phyloP scores from a whole-genome alignment of 441 rosid genomes.

The Eugenia klotzschiana region DNA sequence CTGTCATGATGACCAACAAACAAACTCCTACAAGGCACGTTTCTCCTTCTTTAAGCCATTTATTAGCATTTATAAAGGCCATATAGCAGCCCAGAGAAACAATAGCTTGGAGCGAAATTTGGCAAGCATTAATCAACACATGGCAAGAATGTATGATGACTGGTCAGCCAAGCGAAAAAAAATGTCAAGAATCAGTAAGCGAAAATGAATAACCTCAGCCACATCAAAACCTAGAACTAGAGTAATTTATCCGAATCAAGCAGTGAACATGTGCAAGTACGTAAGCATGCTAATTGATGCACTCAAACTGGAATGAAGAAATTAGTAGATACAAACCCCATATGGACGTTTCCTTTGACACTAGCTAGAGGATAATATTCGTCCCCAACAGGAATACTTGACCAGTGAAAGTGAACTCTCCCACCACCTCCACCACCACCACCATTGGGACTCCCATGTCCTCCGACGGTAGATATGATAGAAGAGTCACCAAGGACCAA shows the following conservation, averaged over 20 bases:
- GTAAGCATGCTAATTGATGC: not conserved
- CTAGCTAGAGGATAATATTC: constrained; percentile 66
- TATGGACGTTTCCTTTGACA: constrained; percentile 58
- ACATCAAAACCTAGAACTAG: not conserved
- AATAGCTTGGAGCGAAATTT: not conserved
- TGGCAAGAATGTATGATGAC: not conserved
- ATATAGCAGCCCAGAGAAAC: not conserved
- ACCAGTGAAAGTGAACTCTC: constrained; percentile 87
- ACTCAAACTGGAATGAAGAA: not conserved
- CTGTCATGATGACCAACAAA: not conserved
- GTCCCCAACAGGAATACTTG: constrained; percentile 68
- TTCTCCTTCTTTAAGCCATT: not conserved
- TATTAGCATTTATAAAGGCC: not conserved
- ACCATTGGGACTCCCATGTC: constrained; percentile 70
- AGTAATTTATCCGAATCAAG: not conserved
- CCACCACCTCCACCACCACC: constrained; percentile 98
- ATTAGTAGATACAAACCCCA: constrained; percentile 34
- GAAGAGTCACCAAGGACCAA: constrained; percentile 44
- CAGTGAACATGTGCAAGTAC: not conserved
- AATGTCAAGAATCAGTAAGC: not conserved
- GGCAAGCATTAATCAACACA: not conserved
- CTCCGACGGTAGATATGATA: constrained; percentile 54
- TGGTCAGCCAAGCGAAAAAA: not conserved
- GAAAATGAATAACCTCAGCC: not conserved
- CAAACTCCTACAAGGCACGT: not conserved